Evolutionary conservation across 1,284 basidiomycete genomes (phyloP).

Genomic region (Ganoderma resinaceum): DNA sequence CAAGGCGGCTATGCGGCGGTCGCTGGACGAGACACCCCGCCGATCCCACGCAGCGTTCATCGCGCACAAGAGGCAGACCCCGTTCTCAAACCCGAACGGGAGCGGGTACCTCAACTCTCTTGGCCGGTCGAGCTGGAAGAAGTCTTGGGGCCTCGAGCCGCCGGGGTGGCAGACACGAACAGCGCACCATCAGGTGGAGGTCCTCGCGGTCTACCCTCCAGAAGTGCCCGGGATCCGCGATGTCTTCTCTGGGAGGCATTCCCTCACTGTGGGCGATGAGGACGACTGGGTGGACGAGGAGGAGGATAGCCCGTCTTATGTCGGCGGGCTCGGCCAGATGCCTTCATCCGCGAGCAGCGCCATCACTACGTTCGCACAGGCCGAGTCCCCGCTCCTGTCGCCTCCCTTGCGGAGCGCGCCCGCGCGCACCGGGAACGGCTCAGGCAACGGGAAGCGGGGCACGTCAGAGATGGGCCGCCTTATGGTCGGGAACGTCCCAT

Average conservation of each 20-base stretch:
- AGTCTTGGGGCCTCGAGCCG: slow-evolving; percentile 84
- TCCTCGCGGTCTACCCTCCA: slow-evolving; percentile 65
- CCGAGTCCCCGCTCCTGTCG: slow-evolving; percentile 33
- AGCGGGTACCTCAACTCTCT: slow-evolving; percentile 50
- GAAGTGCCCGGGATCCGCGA: slow-evolving; percentile 69
- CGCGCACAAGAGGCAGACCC: slow-evolving; percentile 75
- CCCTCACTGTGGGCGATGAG: slow-evolving; percentile 70
- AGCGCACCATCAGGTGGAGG: slow-evolving; percentile 74
- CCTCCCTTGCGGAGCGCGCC: slow-evolving; percentile 30
- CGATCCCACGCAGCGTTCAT: slow-evolving; percentile 60
- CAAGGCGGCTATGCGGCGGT: slow-evolving; percentile 48
- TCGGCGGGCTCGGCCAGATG: slow-evolving; percentile 79
- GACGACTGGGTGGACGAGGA: slow-evolving; percentile 88
- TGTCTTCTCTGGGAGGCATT: slow-evolving; percentile 74
- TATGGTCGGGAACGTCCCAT: slow-evolving; percentile 29
- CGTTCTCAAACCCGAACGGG: slow-evolving; percentile 65
- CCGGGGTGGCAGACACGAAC: slow-evolving; percentile 82
- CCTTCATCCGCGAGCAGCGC: slow-evolving; percentile 46
- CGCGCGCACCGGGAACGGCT: slow-evolving; percentile 16
- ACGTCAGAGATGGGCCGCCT: slow-evolving; percentile 38
- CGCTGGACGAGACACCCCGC: slow-evolving; percentile 59
- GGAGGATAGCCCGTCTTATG: slow-evolving; percentile 77
- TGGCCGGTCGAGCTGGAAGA: slow-evolving; percentile 85
- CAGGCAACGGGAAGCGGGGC: slow-evolving; percentile 19
- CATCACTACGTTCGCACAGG: slow-evolving; percentile 30